Evolutionary conservation across 257 asterid genomes (phyloP).

Genomic region (Solanum sparsipilum): DNA sequence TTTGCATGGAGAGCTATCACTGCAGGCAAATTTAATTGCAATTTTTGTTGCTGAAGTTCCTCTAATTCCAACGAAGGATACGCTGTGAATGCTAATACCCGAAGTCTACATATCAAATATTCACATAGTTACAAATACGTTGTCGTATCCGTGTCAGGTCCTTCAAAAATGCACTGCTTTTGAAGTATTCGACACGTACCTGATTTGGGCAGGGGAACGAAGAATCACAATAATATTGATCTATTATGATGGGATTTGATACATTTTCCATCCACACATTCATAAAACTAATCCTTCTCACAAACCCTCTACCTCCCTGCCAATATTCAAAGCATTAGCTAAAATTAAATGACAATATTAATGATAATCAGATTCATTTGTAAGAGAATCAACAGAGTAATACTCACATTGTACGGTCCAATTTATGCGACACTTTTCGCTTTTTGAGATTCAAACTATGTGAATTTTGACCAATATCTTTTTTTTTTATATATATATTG

Average conservation of each 20-base stretch:
- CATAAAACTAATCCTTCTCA: slow-evolving; percentile 43
- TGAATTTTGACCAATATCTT: not conserved
- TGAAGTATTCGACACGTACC: slow-evolving; percentile 14
- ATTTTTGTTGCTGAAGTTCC: slow-evolving; percentile 70
- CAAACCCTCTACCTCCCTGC: slow-evolving; percentile 89
- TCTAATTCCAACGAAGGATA: slow-evolving; percentile 35
- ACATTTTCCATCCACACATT: slow-evolving; percentile 68
- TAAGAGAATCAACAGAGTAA: not conserved
- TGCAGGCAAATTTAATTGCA: slow-evolving; percentile 51
- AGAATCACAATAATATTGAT: slow-evolving; percentile 84
- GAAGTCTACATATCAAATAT: slow-evolving; percentile 41
- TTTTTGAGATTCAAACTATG: not conserved
- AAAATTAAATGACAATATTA: not conserved
- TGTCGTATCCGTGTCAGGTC: not conserved
- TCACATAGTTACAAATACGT: not conserved
- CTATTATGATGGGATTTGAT: slow-evolving; percentile 72
- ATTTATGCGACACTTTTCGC: not conserved
- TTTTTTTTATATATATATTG: too few species aligned
- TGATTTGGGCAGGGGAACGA: slow-evolving; percentile 47
- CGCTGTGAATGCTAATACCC: slow-evolving; percentile 30
- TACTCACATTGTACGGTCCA: rapidly evolving
- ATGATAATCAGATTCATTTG: not conserved
- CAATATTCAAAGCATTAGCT: not conserved
- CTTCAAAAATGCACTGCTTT: not conserved
- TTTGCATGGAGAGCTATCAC: slow-evolving; percentile 63